Evolutionary conservation across 371 early-diverging fungal genomes (phyloP), one percentile per base, ranked within the genome.

Genomic region (Mortierella sp.): DNA sequence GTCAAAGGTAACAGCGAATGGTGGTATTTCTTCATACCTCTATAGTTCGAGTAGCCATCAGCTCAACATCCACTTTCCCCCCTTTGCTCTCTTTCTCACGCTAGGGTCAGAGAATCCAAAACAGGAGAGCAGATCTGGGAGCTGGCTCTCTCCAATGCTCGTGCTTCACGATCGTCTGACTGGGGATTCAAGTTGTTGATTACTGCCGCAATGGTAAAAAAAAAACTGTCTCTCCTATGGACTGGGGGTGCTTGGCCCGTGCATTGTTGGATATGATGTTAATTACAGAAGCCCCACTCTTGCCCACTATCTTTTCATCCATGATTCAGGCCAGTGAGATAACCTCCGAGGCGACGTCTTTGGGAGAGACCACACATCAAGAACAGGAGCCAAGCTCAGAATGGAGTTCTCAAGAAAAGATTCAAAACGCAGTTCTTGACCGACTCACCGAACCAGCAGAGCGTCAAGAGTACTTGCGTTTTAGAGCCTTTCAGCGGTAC

Each of bases 391-490:
- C 41, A 43, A 52, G 2, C 12, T 38, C 30, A 47, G 24, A 7
- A 18, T 19, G 48, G 3, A 24, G 24, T 24, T 2, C 27, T 26
- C 41, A 53, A 7, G 65, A 61, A 27, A 31, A 9, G 24, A 30
- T 64, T 0, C 73, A 67, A 19, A 58, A 73, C 39, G 42, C 61
- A 2, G 66, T 76, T 3, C 49, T 76, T 23, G 54, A 51, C n/a
- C 61, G 57, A 6, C 19, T 76, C 39, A 62, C 59, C 7, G 55
- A 65, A 19, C 59, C 58, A 14, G 54, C 47, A 10, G 70, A 76
- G 39, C 70, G 70, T 5, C 63, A 70, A 27, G 78, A 76, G 18
- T 76, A 76, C 42, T 57, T 61, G 26, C 70, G 62, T 7, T 76
- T 76, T 49, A 58, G 63, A 26, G 54, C 70, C 0, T 70, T 76